Evolutionary conservation across 2,329 filamentous ascomycete genomes (phyloP).

Genomic region (Aphanoascus verrucosus): DNA sequence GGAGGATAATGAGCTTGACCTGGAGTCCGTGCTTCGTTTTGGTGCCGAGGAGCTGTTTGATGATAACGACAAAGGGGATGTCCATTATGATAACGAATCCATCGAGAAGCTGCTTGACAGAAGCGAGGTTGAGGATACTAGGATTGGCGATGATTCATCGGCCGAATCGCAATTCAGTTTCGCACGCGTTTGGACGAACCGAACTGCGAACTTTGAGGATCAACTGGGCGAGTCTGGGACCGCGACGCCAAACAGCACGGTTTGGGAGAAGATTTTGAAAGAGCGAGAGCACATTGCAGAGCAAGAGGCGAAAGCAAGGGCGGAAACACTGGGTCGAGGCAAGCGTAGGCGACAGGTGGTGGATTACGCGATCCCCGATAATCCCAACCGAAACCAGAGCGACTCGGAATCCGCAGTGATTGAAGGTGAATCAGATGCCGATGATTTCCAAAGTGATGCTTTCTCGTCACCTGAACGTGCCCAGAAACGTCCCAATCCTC

Average conservation of each 20-base stretch:
- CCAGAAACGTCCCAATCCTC: slow-evolving; percentile 17
- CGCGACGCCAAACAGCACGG: slow-evolving; percentile 50
- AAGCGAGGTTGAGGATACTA: slow-evolving; percentile 64
- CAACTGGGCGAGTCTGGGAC: slow-evolving; percentile 46
- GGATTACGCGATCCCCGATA: slow-evolving; percentile 33
- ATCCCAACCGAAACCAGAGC: slow-evolving; percentile 8
- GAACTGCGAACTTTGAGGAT: slow-evolving; percentile 57
- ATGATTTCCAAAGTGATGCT: slow-evolving; percentile 13
- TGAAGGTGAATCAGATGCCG: slow-evolving; percentile 20
- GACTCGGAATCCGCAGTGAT: slow-evolving; percentile 13
- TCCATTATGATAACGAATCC: slow-evolving; percentile 68
- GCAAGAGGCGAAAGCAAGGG: slow-evolving; percentile 56
- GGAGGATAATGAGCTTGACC: slow-evolving; percentile 58
- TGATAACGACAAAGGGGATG: slow-evolving; percentile 58
- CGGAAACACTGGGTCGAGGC: slow-evolving; percentile 73
- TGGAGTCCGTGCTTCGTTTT: slow-evolving; percentile 79
- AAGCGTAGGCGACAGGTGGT: slow-evolving; percentile 55
- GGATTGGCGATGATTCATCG: slow-evolving; percentile 51
- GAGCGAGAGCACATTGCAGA: slow-evolving; percentile 69
- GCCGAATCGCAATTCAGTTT: slow-evolving; percentile 78
- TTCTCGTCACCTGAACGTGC: not conserved
- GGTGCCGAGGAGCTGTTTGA: slow-evolving; percentile 80
- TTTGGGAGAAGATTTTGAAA: slow-evolving; percentile 85
- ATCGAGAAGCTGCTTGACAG: slow-evolving; percentile 90
- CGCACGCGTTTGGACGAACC: slow-evolving; percentile 85